A percentile compares a stretch with the other conserved stretches of the same genome.
Conservation (phyloP, 352 stramenopile genomes). For the Globisporangium carolinianum region DNA sequence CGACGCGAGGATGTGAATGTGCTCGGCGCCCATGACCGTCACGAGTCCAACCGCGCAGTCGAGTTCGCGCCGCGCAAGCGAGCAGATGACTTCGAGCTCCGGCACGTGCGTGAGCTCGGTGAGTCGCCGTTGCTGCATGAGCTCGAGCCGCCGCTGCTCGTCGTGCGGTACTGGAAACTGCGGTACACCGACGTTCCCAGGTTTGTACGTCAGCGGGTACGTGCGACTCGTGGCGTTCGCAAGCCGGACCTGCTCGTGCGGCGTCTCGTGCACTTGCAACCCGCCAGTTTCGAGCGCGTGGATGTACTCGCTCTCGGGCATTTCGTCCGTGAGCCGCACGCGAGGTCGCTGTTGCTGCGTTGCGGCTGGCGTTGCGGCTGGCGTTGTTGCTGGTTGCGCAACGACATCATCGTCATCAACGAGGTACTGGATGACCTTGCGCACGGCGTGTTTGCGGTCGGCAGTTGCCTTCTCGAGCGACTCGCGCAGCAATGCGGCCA, state of each 20-base stretch:
- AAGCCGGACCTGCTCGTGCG: slow-evolving; percentile 4
- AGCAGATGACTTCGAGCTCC: slow-evolving; percentile 51
- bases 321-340: slow-evolving; percentile 3
- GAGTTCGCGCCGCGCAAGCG: slow-evolving; percentile 28
- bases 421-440: slow-evolving; percentile 40
- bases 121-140: slow-evolving; percentile 21
- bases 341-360: background rate
- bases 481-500: slow-evolving; percentile 19
- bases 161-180: slow-evolving; percentile 6
- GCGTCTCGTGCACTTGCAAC: slow-evolving; percentile 6
- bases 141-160: slow-evolving; percentile 23
- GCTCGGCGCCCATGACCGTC: slow-evolving; percentile 32
- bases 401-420: slow-evolving; percentile 21
- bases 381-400: background rate
- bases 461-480: slow-evolving; percentile 20
- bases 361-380: background rate
- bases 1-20: slow-evolving; percentile 36
- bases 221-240: slow-evolving; percentile 5
- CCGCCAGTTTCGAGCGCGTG: slow-evolving; percentile 7
- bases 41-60: slow-evolving; percentile 33
- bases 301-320: slow-evolving; percentile 8
- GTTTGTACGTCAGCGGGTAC: slow-evolving; percentile 5
- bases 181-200: background rate
- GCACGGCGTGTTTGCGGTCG: slow-evolving; percentile 20
- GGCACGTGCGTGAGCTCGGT: slow-evolving; percentile 19